Base-by-base conservation (phyloP, 1,284 basidiomycete species). In the Coniferiporia sulphurascens region DNA sequence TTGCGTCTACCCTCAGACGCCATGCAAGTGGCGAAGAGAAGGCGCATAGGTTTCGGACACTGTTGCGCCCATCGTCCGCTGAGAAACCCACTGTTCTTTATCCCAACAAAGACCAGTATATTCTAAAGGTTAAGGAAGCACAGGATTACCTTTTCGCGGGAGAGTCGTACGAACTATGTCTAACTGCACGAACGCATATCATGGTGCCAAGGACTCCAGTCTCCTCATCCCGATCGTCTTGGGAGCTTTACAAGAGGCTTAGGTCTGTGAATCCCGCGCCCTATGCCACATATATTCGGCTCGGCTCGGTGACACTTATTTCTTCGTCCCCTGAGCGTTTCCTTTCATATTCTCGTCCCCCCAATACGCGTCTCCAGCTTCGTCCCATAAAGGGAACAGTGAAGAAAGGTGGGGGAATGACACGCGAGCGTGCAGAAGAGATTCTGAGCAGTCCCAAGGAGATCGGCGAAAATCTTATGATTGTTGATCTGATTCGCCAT, bases 401-500 rank as follows among this genome's bases (percentile, higher is more conserved):
- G 22, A 82, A 83, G 53, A 91, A 90, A 69, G 80, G 74, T 4
- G 81, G 82, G 13, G 78, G 76, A 13, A 76, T 88, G 56, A 85
- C 81, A 21, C 83, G 86, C 9, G 79, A 78, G 36, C 75, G 81
- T 41, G 89, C 89, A 8, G 85, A 88, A 67, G 65, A 82, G 66
- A 72, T 80, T 1, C 76, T 99, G 35, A 77, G 84, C 4, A 95
- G 92, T 69, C 76, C 78, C 46, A 99, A 98, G 73, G 96, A 99
- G 72, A 85, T 96, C 1, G 96, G 95, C 0, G 96, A 98, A 75
- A 99, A 99, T 70, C 75, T 98, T 56, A 98, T 99, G 96, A 98
- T 99, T 65, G 96, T 98, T 21, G 96, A 98, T 70, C 81, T 98
- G 45, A 98, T 98, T 67, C 85, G 95, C 13, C 92, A 97, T 60